Conservation (phyloP, 768 basidiomycete genomes). For the Phylloporus scabripes region DNA sequence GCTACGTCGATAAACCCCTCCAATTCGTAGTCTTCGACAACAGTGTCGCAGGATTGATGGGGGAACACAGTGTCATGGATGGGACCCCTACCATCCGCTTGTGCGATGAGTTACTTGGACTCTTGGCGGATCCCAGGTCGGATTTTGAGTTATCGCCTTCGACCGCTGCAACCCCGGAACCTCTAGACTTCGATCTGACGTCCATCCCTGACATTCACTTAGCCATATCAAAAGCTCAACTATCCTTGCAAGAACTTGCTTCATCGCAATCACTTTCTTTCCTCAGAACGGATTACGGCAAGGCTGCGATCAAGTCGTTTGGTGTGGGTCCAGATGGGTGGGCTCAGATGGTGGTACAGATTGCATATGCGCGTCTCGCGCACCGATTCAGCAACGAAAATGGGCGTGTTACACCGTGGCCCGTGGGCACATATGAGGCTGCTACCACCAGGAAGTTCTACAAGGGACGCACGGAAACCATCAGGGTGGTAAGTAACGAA, state of each 20-base stretch:
- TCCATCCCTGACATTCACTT: conserved; percentile 25
- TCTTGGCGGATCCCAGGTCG: conserved; percentile 54
- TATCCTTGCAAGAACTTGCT: conserved; percentile 51
- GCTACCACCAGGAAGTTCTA: conserved; percentile 84
- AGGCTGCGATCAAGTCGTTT: conserved; percentile 78
- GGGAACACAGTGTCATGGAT: conserved; percentile 91
- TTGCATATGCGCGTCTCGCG: conserved; percentile 76
- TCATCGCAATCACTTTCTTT: conserved; percentile 59
- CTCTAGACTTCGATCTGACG: conserved; percentile 62
- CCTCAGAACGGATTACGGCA: conserved; percentile 72
- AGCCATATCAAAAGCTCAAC: conserved; percentile 55
- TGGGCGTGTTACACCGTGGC: conserved; percentile 33
- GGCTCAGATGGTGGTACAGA: conserved; percentile 89
- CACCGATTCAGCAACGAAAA: conserved; percentile 24
- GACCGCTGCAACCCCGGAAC: conserved; percentile 33
- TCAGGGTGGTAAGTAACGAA: conserved; percentile 75
- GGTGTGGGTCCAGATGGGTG: conserved; percentile 92
- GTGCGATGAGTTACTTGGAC: conserved; percentile 62
- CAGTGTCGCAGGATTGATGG: conserved; percentile 78
- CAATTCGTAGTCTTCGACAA: conserved; percentile 87
- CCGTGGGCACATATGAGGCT: conserved; percentile 89
- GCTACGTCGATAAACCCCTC: conserved; percentile 88
- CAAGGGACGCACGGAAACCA: conserved; percentile 92
- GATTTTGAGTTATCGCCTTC: conserved; percentile 46
- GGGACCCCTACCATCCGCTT: conserved; percentile 76